Conservation (phyloP, 768 basidiomycete genomes). For the Tylopilus balloui region DNA sequence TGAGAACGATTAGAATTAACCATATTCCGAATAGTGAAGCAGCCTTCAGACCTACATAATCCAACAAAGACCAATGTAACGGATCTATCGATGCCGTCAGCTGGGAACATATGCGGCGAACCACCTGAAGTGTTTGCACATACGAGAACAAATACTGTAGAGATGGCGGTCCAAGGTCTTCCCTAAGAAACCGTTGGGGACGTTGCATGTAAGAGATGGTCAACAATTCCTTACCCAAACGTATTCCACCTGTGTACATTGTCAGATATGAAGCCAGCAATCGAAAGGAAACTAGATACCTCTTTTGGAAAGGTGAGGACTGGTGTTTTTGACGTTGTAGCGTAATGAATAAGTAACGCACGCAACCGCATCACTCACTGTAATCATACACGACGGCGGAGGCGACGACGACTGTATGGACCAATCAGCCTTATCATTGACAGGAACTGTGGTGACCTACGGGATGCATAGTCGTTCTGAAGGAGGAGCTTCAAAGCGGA, state of each 20-base stretch:
- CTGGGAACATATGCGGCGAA: background rate
- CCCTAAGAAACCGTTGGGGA: background rate
- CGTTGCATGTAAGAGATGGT: background rate
- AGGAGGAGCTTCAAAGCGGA: background rate
- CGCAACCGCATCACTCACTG: background rate
- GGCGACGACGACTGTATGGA: background rate
- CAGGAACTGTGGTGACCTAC: background rate
- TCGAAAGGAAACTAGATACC: background rate
- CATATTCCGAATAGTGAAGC: background rate
- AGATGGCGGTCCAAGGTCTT: background rate
- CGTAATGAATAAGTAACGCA: background rate
- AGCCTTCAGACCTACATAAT: background rate
- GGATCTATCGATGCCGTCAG: background rate
- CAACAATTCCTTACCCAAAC: background rate
- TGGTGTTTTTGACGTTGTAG: background rate
- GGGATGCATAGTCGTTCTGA: background rate
- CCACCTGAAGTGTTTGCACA: background rate
- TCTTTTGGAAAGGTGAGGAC: background rate
- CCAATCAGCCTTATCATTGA: background rate
- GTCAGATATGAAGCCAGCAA: background rate
- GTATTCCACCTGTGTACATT: background rate
- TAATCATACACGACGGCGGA: slow-evolving; percentile 1
- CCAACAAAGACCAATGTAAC: background rate
- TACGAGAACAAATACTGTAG: background rate
- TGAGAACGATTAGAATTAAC: background rate